phyloP scores from a whole-genome alignment of 371 early-diverging fungal genomes.

The Haplosporangium sp. region DNA sequence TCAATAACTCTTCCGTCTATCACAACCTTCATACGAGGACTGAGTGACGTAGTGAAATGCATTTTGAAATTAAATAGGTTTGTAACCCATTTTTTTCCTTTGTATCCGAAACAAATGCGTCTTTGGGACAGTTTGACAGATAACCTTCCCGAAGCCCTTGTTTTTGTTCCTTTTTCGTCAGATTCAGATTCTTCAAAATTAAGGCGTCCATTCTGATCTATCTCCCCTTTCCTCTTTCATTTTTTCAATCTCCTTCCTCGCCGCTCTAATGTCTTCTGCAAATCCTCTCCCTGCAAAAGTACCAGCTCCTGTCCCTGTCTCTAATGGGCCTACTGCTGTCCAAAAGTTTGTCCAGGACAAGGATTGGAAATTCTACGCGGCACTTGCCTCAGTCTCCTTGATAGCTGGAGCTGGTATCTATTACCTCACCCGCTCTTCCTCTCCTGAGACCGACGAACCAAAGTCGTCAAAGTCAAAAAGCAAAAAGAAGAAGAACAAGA shows the following conservation, averaged over 20 bases:
- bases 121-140: background rate
- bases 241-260: background rate
- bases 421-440: conserved; percentile 63
- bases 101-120: background rate
- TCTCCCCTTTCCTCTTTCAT: conserved; percentile 7
- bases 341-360: conserved; percentile 77
- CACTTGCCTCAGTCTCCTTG: conserved; percentile 73
- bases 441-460: conserved; percentile 28
- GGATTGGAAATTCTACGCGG: conserved; percentile 84
- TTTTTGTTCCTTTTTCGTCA: conserved; percentile 5
- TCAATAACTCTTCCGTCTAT: background rate
- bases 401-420: conserved; percentile 77
- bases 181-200: conserved; percentile 9
- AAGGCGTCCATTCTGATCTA: conserved; percentile 8
- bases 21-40: too few species aligned
- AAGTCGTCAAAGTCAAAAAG: conserved; percentile 56
- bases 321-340: conserved; percentile 48
- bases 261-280: conserved; percentile 32
- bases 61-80: background rate
- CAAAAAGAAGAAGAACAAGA: conserved; percentile 63
- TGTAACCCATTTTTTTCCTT: background rate
- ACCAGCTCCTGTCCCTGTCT: conserved; percentile 47
- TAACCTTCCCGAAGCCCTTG: background rate
- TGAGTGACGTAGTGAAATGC: background rate
- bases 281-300: conserved; percentile 40